Percentiles rank a stretch among this genome's conserved stretches.
Conservation (phyloP, 2,329 filamentous ascomycete genomes). For the Ophiobolus disseminans region DNA sequence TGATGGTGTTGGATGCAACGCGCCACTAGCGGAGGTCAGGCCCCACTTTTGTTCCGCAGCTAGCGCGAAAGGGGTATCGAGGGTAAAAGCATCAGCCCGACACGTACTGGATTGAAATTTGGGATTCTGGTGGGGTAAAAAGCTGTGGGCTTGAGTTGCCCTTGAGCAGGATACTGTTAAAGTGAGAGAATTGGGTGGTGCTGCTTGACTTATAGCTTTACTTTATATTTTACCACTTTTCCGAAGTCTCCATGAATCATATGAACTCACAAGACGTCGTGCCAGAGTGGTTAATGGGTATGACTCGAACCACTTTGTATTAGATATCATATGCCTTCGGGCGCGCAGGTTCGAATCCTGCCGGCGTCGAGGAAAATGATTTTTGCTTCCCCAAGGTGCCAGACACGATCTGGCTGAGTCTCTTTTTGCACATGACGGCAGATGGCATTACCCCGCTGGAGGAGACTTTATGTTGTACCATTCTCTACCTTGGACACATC, state of each 20-base stretch:
- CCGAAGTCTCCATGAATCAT: constrained; percentile 1
- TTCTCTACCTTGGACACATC: too few relatives aligned
- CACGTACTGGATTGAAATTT: too few relatives aligned
- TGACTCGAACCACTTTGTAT: constrained; percentile 28
- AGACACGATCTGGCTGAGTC: too few relatives aligned
- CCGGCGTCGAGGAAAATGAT: too few relatives aligned
- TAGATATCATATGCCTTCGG: constrained; percentile 39
- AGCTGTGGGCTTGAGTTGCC: background rate
- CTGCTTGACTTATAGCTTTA: background rate
- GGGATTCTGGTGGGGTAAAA: too few relatives aligned
- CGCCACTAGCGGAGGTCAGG: constrained; percentile 31
- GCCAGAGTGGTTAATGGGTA: constrained; percentile 33
- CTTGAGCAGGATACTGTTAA: too few relatives aligned
- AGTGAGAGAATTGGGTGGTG: background rate
- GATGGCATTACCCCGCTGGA: too few relatives aligned
- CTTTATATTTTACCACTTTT: background rate
- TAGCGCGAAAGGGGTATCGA: background rate
- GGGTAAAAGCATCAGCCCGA: background rate
- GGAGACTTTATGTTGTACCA: too few relatives aligned
- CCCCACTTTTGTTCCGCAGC: background rate
- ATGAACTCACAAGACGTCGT: constrained; percentile 6
- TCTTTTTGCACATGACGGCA: too few relatives aligned
- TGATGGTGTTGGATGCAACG: constrained; percentile 26
- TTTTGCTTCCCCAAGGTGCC: too few relatives aligned
- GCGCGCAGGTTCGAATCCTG: constrained; percentile 11